Evolutionary conservation across 2,329 filamentous ascomycete species (phyloP).

Genomic region (Parafenestella ontariensis): DNA sequence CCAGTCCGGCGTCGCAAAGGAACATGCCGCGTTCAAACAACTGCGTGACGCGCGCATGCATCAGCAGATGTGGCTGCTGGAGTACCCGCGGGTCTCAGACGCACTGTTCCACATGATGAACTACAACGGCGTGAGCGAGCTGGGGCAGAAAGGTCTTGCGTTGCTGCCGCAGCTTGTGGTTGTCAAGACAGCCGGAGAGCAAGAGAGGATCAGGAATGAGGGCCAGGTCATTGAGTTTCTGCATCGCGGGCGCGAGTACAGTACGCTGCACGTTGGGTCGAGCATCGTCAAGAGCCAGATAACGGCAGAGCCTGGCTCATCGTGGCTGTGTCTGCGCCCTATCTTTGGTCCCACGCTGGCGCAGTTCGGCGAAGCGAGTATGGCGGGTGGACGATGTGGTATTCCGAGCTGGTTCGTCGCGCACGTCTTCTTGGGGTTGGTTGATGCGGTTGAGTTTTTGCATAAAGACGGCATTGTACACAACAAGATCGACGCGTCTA

Average conservation of each 20-base stretch:
- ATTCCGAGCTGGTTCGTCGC: conserved; percentile 18
- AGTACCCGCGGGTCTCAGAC: background rate
- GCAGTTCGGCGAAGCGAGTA: conserved; percentile 8
- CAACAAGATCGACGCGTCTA: conserved; percentile 1
- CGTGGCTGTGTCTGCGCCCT: conserved; percentile 13
- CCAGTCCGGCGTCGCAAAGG: background rate
- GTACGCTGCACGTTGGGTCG: conserved; percentile 2
- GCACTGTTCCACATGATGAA: background rate
- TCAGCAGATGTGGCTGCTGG: conserved; percentile 3
- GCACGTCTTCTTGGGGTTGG: conserved; percentile 17
- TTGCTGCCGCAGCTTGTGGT: conserved; percentile 5
- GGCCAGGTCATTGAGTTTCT: background rate
- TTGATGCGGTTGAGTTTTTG: conserved; percentile 10
- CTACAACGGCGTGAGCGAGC: background rate
- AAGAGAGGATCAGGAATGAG: background rate
- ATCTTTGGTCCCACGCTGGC: conserved; percentile 16
- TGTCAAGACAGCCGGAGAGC: conserved; percentile 1
- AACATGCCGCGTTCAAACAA: background rate
- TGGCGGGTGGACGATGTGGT: background rate
- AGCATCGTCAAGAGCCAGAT: conserved; percentile 3
- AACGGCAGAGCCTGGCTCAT: background rate
- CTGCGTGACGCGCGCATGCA: background rate
- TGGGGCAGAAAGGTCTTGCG: background rate
- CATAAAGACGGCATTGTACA: conserved; percentile 10
- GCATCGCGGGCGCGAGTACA: background rate